These are phyloP conservation scores for Diutina catenulata DNA, from an alignment of 1,139 yeast genomes.

Conservation along the genomic window DNA sequence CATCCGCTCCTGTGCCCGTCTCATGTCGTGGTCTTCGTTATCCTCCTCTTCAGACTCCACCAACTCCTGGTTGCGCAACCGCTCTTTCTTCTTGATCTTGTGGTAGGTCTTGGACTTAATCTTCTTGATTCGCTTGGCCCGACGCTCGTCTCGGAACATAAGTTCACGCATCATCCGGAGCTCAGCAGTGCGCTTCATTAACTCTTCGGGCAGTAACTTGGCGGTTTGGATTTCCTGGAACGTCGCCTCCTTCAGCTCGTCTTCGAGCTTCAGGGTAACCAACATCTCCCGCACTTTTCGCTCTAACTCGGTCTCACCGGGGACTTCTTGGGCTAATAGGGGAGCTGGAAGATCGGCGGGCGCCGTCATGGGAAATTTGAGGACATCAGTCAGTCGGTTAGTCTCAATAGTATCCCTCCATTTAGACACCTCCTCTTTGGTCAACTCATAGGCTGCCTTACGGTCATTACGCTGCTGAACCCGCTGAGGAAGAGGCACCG, in stretches of 20 bases:
- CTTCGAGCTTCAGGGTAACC: slow-evolving; percentile 52
- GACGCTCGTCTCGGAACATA: slow-evolving; percentile 89
- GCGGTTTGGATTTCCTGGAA: slow-evolving; percentile 86
- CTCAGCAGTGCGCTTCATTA: slow-evolving; percentile 68
- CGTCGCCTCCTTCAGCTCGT: slow-evolving; percentile 65
- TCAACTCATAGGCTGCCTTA: slow-evolving; percentile 79
- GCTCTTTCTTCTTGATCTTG: slow-evolving; percentile 76
- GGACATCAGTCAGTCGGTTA: slow-evolving; percentile 75
- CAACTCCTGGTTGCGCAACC: slow-evolving; percentile 54
- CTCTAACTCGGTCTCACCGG: slow-evolving; percentile 45
- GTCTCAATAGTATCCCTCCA: slow-evolving; percentile 80
- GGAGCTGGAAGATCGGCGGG: slow-evolving; percentile 6
- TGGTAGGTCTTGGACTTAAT: slow-evolving; percentile 88
- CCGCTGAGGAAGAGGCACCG: slow-evolving; percentile 76
- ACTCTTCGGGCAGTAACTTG: slow-evolving; percentile 68
- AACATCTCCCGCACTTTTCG: slow-evolving; percentile 50
- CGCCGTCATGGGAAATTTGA: slow-evolving; percentile 49
- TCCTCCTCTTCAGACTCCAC: slow-evolving; percentile 39
- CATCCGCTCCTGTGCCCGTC: slow-evolving; percentile 89
- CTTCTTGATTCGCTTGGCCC: slow-evolving; percentile 83
- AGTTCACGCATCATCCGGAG: slow-evolving; percentile 87
- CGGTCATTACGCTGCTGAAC: slow-evolving; percentile 82
- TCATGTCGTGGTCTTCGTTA: slow-evolving; percentile 55
- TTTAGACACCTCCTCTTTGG: slow-evolving; percentile 74
- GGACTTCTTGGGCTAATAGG: slow-evolving; percentile 7